Evolutionary conservation across 169 alveolate genomes (phyloP).

Genomic region (Theileria orientalis): DNA sequence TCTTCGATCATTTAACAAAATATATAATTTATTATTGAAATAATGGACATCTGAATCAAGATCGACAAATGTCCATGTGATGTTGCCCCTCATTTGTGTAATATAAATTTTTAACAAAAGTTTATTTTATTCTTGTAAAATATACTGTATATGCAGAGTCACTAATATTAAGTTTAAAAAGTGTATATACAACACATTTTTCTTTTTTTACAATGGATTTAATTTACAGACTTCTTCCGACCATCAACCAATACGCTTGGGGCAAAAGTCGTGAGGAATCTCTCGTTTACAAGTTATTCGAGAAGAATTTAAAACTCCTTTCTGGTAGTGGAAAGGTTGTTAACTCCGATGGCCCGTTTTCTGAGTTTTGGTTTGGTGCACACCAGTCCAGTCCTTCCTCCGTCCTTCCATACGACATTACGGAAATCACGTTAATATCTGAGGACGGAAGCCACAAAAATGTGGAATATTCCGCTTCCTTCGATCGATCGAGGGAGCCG

Average conservation of each 20-base stretch:
- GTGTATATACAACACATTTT: too few species aligned
- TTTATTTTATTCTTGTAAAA: not conserved
- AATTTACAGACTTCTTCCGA: constrained; percentile 30
- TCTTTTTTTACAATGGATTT: too few species aligned
- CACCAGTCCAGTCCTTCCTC: constrained; percentile 69
- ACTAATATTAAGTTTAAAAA: not conserved
- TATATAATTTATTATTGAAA: not conserved
- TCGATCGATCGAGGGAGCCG: not conserved
- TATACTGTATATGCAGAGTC: not conserved
- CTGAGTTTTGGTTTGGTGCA: constrained; percentile 76
- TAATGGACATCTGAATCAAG: not conserved
- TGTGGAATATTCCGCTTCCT: not conserved
- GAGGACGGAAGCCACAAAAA: not conserved
- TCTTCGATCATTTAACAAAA: not conserved
- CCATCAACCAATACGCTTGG: constrained; percentile 57
- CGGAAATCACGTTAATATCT: not conserved
- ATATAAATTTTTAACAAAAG: not conserved
- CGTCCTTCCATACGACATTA: constrained; percentile 28
- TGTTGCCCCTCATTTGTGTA: not conserved
- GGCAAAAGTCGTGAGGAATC: constrained; percentile 34
- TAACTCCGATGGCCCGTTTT: constrained; percentile 29
- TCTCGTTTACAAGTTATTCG: constrained; percentile 32
- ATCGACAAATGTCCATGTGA: too few species aligned
- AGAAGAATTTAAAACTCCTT: not conserved
- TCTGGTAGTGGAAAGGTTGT: not conserved